Evolutionary conservation across 2,329 filamentous ascomycete genomes (phyloP), one percentile per base, ranked within the genome.

Genomic region (Cladobotryum protrusum): DNA sequence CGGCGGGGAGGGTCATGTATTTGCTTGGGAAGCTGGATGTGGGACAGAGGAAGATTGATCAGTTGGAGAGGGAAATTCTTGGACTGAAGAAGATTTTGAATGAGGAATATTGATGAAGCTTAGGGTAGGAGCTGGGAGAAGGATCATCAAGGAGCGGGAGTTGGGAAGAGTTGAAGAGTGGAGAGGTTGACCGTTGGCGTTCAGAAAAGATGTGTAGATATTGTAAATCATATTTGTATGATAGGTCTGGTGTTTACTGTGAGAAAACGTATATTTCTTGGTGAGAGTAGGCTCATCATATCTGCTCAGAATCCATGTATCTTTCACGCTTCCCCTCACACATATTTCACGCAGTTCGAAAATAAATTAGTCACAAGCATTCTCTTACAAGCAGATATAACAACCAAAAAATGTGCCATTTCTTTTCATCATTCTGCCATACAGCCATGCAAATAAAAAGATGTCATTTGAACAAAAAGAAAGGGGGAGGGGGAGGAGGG

Each of bases 1-100:
- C 87, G 24, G 72, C 71, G 1, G 76, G 79, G 0, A 73, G 92
- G 33, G 76, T 89, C 3, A 72, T 78, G 50, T 96, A 88, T 71
- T 69, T 96, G 56, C 66, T 95, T 43, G 67, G 64, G 1, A 96
- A 95, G 72, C 68, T 96, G 53, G 76, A 82, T 57, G 72, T 65
- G n/a, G 83, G 86, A 53, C 91, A 96, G 72, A 67, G 65, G 47
- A 92, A 86, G 72, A 82, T 96, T 52, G 77, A 82, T 58, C 75
- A 70, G 47, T 87, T 85, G 64, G 91, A 96, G 68, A 73, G 67
- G 58, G 83, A 95, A 63, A 88, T 86, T 67, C 79, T 68, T 2
- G 70, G 55, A 37, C 67, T 95, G 70, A 92, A 92, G 74, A 87
- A 85, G 74, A 70, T 88, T 50, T 45, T 70, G 45, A 62, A 57